A percentile compares a stretch with the other conserved stretches of the same genome.
phyloP scores from a whole-genome alignment of 352 stramenopile species.

The Phytopythium litorale region DNA sequence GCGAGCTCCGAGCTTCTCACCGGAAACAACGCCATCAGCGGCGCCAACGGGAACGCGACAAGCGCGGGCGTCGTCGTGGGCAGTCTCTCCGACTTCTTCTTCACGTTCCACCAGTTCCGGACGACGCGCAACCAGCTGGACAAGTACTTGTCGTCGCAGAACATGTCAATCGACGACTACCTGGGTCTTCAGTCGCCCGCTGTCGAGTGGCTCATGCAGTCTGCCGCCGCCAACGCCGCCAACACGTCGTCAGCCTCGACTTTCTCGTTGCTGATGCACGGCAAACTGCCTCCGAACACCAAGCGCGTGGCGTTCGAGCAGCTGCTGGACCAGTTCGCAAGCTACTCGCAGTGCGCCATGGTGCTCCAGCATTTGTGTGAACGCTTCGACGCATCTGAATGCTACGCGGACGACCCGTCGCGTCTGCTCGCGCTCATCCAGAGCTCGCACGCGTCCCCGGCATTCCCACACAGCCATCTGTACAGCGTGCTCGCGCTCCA shows the following conservation, averaged over 20 bases:
- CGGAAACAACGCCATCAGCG: not conserved
- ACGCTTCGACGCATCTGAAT: conserved; percentile 52
- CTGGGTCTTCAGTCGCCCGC: conserved; percentile 78
- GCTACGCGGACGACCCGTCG: conserved; percentile 47
- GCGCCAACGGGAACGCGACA: conserved; percentile 9
- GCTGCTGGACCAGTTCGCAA: conserved; percentile 74
- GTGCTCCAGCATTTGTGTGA: conserved; percentile 86
- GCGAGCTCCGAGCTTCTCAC: conserved; percentile 55
- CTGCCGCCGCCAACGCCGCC: conserved; percentile 34
- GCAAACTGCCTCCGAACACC: conserved; percentile 8
- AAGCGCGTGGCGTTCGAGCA: conserved; percentile 50
- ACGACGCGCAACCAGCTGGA: conserved; percentile 37
- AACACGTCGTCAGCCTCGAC: not conserved
- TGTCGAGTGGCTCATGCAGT: conserved; percentile 86
- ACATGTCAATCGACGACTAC: conserved; percentile 62
- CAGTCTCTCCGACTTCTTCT: conserved; percentile 89
- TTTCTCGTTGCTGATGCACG: conserved; percentile 4
- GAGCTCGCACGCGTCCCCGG: conserved; percentile 28
- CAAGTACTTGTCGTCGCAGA: conserved; percentile 42
- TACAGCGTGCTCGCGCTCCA: conserved; percentile 71
- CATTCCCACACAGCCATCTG: conserved; percentile 59
- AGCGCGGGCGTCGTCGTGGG: conserved; percentile 52
- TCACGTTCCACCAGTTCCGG: conserved; percentile 74
- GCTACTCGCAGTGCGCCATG: conserved; percentile 87
- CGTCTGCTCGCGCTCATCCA: conserved; percentile 73